Percentiles rank a stretch among this genome's conserved stretches.
phyloP scores from a whole-genome alignment of 192 early-diverging fungal genomes.

The Backusella tarrabulga region DNA sequence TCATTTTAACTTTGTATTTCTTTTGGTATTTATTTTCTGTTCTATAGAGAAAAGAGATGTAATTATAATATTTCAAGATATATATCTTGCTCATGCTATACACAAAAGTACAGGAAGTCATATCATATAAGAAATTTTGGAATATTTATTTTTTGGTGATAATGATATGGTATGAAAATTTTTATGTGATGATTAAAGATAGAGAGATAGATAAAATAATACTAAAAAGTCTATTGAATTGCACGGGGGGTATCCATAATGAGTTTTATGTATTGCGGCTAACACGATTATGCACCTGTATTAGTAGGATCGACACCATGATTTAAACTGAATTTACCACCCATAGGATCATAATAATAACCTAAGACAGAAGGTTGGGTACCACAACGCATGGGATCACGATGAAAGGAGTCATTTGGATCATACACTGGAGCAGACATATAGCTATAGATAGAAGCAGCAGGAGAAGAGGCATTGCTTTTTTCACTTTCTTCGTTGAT shows the following conservation, averaged over 20 bases:
- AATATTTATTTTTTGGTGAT: not conserved
- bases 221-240: not conserved
- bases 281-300: constrained; percentile 25
- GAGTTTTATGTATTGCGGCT: not conserved
- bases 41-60: not conserved
- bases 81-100: not conserved
- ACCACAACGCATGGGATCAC: constrained; percentile 28
- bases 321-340: constrained; percentile 13
- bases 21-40: not conserved
- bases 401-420: not conserved
- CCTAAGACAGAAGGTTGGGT: constrained; percentile 29
- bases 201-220: not conserved
- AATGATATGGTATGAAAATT: not conserved
- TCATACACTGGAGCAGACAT: not conserved
- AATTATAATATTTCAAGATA: not conserved
- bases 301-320: constrained; percentile 23
- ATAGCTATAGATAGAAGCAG: not conserved
- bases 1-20: not conserved
- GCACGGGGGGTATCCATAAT: not conserved
- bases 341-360: constrained; percentile 29
- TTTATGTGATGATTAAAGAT: not conserved
- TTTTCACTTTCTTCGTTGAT: constrained; percentile 2
- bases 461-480: not conserved
- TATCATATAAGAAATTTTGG: not conserved
- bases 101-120: not conserved